Conservation (phyloP, 2,329 filamentous ascomycete species). For the Pseudogymnoascus sp. region DNA sequence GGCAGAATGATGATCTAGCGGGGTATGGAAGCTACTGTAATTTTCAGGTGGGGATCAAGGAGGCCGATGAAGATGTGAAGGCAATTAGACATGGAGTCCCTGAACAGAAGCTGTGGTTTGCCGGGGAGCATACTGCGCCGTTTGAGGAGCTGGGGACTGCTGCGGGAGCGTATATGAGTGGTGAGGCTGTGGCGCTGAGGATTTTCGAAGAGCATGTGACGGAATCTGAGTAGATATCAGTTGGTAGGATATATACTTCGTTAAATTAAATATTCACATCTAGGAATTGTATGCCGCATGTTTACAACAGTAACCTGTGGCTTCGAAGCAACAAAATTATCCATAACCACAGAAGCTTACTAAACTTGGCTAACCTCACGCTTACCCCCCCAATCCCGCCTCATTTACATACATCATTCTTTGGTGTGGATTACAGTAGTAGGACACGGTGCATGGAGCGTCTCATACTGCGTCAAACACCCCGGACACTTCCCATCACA, state of each 20-base stretch:
- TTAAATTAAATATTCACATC: neutral
- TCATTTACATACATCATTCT: too few relatives aligned
- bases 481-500: neutral
- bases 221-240: neutral
- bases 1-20: constrained; percentile 57
- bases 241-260: neutral
- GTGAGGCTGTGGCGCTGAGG: constrained; percentile 64
- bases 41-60: constrained; percentile 52
- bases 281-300: neutral
- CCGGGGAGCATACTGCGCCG: constrained; percentile 72
- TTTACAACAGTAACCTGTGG: neutral
- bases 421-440: too few relatives aligned
- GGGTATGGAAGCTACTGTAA: constrained; percentile 63
- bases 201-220: constrained; percentile 48
- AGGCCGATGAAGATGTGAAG: constrained; percentile 53
- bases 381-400: neutral
- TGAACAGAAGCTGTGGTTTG: constrained; percentile 46
- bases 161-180: constrained; percentile 88
- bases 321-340: neutral
- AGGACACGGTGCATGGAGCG: neutral
- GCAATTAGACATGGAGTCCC: constrained; percentile 38
- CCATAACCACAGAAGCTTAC: neutral
- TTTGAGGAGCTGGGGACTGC: constrained; percentile 84
- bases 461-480: neutral
- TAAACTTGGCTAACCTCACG: neutral